Conservation (phyloP, 768 basidiomycete species). For the Mrakia hoshinonis region DNA sequence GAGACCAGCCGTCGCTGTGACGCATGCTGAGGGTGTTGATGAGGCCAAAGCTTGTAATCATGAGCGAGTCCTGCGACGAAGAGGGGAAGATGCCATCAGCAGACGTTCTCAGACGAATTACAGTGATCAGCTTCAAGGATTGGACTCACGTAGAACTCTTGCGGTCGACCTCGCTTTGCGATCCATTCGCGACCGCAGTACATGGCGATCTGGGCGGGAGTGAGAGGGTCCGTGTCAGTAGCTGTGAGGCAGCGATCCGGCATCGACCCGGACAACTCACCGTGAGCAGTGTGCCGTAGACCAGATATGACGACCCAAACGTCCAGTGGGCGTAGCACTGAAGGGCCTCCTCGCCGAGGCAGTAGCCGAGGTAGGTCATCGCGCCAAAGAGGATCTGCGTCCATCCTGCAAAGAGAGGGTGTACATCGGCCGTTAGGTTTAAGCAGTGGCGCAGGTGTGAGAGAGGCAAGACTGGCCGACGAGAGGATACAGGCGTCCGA, state of each 20-base stretch:
- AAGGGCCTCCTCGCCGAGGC: conserved; percentile 25
- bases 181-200: conserved; percentile 17
- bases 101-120: neutral
- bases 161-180: conserved; percentile 6
- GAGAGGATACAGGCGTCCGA: conserved; percentile 26
- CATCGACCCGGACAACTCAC: conserved; percentile 1
- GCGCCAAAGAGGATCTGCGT: conserved; percentile 20
- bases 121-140: neutral
- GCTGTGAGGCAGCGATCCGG: neutral
- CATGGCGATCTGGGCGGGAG: conserved; percentile 18
- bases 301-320: conserved; percentile 19
- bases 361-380: conserved; percentile 16
- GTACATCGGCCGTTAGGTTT: too few relatives aligned
- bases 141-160: conserved; percentile 26
- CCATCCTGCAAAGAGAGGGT: neutral
- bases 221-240: neutral
- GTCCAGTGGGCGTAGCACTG: conserved; percentile 29
- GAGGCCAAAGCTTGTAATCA: conserved; percentile 29
- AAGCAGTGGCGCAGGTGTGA: neutral
- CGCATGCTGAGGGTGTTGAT: conserved; percentile 30
- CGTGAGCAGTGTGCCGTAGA: conserved; percentile 18
- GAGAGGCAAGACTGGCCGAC: conserved; percentile 5
- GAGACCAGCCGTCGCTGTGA: conserved; percentile 26
- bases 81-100: too few relatives aligned
- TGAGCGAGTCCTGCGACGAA: conserved; percentile 25